Conservation (phyloP, 1,284 basidiomycete species). For the Cystobasidium slooffiae region DNA sequence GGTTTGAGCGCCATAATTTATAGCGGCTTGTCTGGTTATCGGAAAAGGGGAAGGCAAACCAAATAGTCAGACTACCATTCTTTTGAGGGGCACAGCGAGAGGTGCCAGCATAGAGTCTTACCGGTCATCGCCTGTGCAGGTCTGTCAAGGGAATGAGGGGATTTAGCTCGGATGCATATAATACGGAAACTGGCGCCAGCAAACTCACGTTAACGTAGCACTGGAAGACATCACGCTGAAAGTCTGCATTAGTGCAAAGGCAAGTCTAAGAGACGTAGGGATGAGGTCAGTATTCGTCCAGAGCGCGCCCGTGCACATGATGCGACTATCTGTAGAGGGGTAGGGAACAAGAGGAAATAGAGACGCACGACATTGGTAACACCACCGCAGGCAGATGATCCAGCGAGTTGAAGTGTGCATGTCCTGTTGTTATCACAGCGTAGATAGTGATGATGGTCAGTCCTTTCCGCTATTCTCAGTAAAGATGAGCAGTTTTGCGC, state of each 20-base stretch:
- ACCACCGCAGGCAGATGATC: slow-evolving; percentile 30
- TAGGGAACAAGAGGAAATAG: neutral
- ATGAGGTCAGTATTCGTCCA: neutral
- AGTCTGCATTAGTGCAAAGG: slow-evolving; percentile 33
- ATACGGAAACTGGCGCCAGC: too few relatives aligned
- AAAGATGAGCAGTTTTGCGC: neutral
- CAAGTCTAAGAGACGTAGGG: slow-evolving; percentile 18
- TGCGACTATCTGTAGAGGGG: neutral
- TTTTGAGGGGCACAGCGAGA: too few relatives aligned
- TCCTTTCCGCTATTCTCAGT: neutral
- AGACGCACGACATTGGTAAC: slow-evolving; percentile 25
- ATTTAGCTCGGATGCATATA: too few relatives aligned
- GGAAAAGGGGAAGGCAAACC: too few relatives aligned
- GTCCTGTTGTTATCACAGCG: slow-evolving; percentile 10
- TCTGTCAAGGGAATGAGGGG: too few relatives aligned
- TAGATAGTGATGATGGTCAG: neutral
- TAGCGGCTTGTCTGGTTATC: slow-evolving; percentile 19
- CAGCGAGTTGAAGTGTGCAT: slow-evolving; percentile 29
- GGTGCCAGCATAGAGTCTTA: neutral
- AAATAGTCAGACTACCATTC: too few relatives aligned
- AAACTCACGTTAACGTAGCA: slow-evolving; percentile 38
- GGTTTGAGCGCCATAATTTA: slow-evolving; percentile 17
- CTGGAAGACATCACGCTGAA: slow-evolving; percentile 37
- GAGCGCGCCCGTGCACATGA: neutral
- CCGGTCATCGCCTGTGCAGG: too few relatives aligned